These are phyloP conservation scores for Helminthosporium solani DNA, from an alignment of 2,329 filamentous ascomycete species.

Conservation along the genomic window DNA sequence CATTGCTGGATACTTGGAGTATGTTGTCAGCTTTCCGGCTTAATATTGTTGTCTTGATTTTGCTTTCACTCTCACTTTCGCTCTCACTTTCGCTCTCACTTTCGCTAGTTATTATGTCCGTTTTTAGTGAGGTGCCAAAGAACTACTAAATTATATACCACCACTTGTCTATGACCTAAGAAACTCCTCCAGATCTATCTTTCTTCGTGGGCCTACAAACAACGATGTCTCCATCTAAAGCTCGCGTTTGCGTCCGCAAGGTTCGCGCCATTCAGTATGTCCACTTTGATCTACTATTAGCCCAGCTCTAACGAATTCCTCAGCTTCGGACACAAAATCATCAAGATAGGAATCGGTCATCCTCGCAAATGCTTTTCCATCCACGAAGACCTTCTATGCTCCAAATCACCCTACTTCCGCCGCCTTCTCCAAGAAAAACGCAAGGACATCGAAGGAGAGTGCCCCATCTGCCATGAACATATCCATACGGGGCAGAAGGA, in stretches of 20 bases:
- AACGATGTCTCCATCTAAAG: not conserved
- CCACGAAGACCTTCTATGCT: slow-evolving; percentile 24
- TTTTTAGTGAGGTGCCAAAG: no score
- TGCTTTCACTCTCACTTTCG: not conserved
- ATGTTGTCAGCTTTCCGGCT: no score
- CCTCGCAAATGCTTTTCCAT: slow-evolving; percentile 12
- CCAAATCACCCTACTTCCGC: slow-evolving; percentile 17
- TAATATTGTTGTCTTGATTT: no score
- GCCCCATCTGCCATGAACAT: slow-evolving; percentile 14
- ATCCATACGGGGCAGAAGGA: not conserved
- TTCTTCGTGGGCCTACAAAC: not conserved
- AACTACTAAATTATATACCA: no score
- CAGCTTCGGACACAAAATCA: not conserved
- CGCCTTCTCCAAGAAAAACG: slow-evolving; percentile 14
- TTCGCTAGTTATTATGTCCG: no score
- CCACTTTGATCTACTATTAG: no score
- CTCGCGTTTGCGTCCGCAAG: not conserved
- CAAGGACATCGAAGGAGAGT: slow-evolving; percentile 16
- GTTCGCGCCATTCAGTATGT: not conserved
- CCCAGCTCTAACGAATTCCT: not conserved
- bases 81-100: not conserved
- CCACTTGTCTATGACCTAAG: no score
- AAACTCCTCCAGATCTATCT: not conserved
- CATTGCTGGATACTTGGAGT: no score
- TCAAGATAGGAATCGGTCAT: slow-evolving; percentile 5